Evolutionary conservation across 1,284 basidiomycete genomes (phyloP), one percentile per base, ranked within the genome.

Genomic region (Fomes fomentarius): DNA sequence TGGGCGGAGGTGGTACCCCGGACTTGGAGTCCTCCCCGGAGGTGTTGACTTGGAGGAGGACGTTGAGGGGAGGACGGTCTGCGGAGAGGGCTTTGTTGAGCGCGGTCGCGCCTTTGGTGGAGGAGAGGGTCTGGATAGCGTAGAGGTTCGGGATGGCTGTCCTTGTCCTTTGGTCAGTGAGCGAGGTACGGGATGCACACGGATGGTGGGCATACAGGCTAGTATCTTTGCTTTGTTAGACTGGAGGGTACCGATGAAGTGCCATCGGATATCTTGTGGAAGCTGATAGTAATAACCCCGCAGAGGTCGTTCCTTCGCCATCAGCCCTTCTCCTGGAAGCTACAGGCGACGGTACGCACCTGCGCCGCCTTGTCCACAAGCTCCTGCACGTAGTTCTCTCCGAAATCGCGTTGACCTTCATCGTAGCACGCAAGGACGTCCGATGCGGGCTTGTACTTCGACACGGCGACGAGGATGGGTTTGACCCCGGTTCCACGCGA

Each of bases 361-460:
- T 83, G 75, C 47, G 76, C 75, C 1, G 93, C 89, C 68, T 97
- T 99, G 42, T 95, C 93, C n/a, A 87, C 87, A 60, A 99, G 73
- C 69, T 98, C 96, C 64, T 97, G 92, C 5, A 96, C 94, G 69
- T 98, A 99, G 71, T 99, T 99, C 74, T 99, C 96, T 11, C 97
- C 96, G 70, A 98, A 99, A 69, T 97, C 94, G 1, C 86, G 77
- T 63, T 98, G 93, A 0, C 89, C 92, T 14, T 76, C 75, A 54
- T 91, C 81, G 66, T 91, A 91, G 58, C 93, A 91, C 4, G 89
- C 89, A 42, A 89, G 77, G 52, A 98, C 87, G 70, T 98, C 94
- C 5, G 87, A 85, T 1, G 89, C 83, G 1, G 96, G 94, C 70
- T 98, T 98, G 67, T 92, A 85, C 73, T 99, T 99, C 6, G 95